These are phyloP conservation scores for Geotrichum reessii DNA, from an alignment of 1,139 yeast species.

Conservation along the genomic window DNA sequence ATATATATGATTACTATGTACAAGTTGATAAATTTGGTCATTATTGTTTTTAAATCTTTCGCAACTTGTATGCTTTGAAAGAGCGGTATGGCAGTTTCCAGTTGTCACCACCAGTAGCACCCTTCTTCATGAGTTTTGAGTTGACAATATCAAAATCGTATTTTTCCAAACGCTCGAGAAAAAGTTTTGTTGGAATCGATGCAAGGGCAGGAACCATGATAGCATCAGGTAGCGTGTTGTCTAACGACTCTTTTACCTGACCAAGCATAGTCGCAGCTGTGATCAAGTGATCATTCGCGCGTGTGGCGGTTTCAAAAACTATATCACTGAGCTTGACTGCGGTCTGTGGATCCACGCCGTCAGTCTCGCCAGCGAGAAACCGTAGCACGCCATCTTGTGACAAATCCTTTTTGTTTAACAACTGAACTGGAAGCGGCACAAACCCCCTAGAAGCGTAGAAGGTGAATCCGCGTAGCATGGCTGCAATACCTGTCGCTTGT, in stretches of 20 bases:
- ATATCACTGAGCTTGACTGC: slow-evolving; percentile 51
- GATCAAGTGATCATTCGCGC: slow-evolving; percentile 74
- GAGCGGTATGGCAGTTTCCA: slow-evolving; percentile 72
- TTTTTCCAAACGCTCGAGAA: slow-evolving; percentile 54
- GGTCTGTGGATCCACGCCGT: slow-evolving; percentile 17
- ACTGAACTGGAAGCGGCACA: slow-evolving; percentile 53
- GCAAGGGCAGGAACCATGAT: slow-evolving; percentile 51
- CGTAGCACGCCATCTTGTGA: slow-evolving; percentile 62
- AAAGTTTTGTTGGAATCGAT: slow-evolving; percentile 60
- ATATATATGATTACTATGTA: not conserved
- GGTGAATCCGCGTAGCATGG: slow-evolving; percentile 56
- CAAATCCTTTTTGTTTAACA: slow-evolving; percentile 49
- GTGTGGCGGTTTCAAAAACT: slow-evolving; percentile 63
- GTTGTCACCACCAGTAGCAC: slow-evolving; percentile 43
- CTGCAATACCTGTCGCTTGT: slow-evolving; percentile 69
- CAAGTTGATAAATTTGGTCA: too few species aligned
- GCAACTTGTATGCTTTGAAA: slow-evolving; percentile 47
- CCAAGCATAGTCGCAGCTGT: slow-evolving; percentile 55
- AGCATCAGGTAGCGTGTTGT: slow-evolving; percentile 53
- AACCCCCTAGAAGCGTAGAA: slow-evolving; percentile 54
- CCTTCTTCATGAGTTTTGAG: slow-evolving; percentile 31
- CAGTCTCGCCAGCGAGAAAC: slow-evolving; percentile 27
- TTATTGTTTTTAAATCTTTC: slow-evolving; percentile 35
- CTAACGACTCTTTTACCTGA: slow-evolving; percentile 36
- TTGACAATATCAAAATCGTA: slow-evolving; percentile 58